phyloP scores from a whole-genome alignment of 139 green algal genomes.

The Chlamydomonas sp. region DNA sequence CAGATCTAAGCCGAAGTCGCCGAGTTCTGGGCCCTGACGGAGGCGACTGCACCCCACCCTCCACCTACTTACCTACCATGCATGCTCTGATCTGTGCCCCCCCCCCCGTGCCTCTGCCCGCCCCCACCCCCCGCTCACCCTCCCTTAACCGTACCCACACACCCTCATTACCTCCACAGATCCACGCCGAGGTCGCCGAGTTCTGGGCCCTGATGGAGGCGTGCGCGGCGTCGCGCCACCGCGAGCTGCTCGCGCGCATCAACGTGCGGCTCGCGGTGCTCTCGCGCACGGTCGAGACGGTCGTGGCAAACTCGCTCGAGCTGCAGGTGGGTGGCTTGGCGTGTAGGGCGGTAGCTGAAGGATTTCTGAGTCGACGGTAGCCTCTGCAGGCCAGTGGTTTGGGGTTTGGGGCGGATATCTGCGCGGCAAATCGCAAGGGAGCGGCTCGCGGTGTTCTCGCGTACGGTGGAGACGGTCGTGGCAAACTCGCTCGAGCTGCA shows the following conservation, averaged over 20 bases:
- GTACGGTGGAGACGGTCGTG: conserved; percentile 44
- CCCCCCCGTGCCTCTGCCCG: background rate
- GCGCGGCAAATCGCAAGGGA: no score
- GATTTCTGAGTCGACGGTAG: background rate
- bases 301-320: conserved; percentile 31
- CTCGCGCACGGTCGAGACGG: conserved; percentile 37
- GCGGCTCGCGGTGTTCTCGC: conserved; percentile 41
- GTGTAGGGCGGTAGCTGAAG: no score
- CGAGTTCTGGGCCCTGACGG: background rate
- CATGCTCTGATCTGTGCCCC: no score
- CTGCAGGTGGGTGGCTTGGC: background rate
- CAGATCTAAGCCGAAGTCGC: background rate
- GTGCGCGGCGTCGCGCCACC: conserved; percentile 47
- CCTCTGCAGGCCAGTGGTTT: no score
- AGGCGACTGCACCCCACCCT: background rate
- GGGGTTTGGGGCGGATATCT: no score
- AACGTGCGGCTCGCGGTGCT: conserved; percentile 52
- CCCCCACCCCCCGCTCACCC: background rate
- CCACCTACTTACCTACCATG: background rate
- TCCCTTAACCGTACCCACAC: background rate
- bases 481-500: conserved; percentile 25
- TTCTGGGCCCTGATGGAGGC: conserved; percentile 64
- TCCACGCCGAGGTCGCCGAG: conserved; percentile 50
- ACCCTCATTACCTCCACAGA: conserved; percentile 18
- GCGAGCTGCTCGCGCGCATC: conserved; percentile 41